Evolutionary conservation across 169 alveolate species (phyloP).

Genomic region (Cryptosporidium andersoni): DNA sequence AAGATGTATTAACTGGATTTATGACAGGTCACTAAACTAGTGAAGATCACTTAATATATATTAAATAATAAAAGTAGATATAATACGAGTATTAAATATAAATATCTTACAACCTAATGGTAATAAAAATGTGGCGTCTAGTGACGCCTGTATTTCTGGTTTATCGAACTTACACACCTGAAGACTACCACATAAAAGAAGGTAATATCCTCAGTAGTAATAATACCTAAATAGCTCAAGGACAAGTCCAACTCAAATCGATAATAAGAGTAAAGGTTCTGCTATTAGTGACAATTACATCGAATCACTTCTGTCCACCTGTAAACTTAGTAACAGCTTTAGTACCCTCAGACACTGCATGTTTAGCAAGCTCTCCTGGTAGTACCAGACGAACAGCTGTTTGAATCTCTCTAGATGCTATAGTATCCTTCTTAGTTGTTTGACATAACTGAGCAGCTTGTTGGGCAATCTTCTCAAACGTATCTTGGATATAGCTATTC

Average conservation of each 20-base stretch:
- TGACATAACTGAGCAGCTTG: conserved; percentile 95
- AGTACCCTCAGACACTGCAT: conserved; percentile 99
- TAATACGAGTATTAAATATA: neutral
- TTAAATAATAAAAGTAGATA: too few relatives aligned
- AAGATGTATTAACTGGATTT: conserved; percentile 39
- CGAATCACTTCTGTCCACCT: conserved; percentile 79
- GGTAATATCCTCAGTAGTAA: neutral
- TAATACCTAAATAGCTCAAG: neutral
- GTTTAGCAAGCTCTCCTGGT: conserved; percentile 99
- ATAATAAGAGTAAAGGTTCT: neutral
- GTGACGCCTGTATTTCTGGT: conserved; percentile 60
- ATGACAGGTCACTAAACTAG: conserved; percentile 47
- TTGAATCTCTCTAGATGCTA: conserved; percentile 97
- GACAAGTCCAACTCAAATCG: neutral
- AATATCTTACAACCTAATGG: neutral
- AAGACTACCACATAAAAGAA: too few relatives aligned
- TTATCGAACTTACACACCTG: too few relatives aligned
- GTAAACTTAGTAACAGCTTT: conserved; percentile 98
- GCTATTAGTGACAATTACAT: neutral
- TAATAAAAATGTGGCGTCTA: conserved; percentile 62
- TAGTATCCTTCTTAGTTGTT: conserved; percentile 94
- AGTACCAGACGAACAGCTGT: conserved; percentile 98
- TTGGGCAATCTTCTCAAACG: conserved; percentile 94
- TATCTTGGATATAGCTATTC: conserved; percentile 95
- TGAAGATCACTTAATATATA: neutral